Evolutionary conservation across 306 rosid genomes (phyloP), one percentile per base, ranked within the genome.

Genomic region (Nissolia schottii): DNA sequence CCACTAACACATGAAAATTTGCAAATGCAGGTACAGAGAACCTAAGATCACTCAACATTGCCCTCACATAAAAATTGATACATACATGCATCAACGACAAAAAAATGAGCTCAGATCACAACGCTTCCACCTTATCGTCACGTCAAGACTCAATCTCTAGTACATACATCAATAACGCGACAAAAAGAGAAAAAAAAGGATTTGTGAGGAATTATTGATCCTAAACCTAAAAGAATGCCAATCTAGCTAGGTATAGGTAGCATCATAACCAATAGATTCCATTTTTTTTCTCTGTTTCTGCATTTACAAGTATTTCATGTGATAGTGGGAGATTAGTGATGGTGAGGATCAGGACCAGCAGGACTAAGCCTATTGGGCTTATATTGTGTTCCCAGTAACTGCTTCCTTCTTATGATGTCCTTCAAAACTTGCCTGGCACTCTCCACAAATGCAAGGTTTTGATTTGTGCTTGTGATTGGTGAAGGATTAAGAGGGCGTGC

Each of bases 271-370:
- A 19, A 68, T 22, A 3, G 48, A 49, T 56, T 10, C 43, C 4
- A 41, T 6, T 59, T n/a, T 35, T 48, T 1, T 7, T 50, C 35
- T 29, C 10, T 48, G 18, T 27, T 28, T 64, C 48, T 19, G 11
- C 58, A 59, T 37, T 59, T 64, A 56, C 70, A 40, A 7, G 24
- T n/a, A 34, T 45, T 65, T 58, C 70, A 27, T 10, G 22, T 19
- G 38, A n/a, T 7, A 32, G 46, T 46, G 34, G 50, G 32, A 34
- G 40, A 35, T 14, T 67, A 81, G 10, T 85, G 86, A 70, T 85
- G 89, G 38, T 64, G 82, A 50, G 86, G 73, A 51, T 85, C 77
- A 0, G 89, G 89, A 12, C 89, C 89, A 8, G 70, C 84, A 0
- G 89, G 89, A 68, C 89, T 82, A 15, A 82, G 66, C 0, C 89